Evolutionary conservation across 805 yeast species (phyloP).

Genomic region (Kluyveromyces aestuarii): DNA sequence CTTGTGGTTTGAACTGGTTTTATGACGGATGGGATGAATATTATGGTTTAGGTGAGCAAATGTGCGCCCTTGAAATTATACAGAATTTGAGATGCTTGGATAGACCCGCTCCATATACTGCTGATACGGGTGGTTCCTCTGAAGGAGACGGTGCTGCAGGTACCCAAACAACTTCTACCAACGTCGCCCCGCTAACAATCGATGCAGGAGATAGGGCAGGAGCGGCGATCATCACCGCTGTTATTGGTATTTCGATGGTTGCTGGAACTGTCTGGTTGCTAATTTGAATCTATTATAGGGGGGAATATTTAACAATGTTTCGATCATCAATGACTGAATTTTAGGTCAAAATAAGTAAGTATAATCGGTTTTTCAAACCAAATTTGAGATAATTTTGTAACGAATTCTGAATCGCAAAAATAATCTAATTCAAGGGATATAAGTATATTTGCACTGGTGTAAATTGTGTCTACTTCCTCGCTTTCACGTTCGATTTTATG

Average conservation of each 20-base stretch:
- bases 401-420: constrained; percentile 25
- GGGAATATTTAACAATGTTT: not conserved
- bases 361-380: constrained; percentile 15
- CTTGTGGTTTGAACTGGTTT: constrained; percentile 69
- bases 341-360: constrained; percentile 4
- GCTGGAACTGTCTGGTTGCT: constrained; percentile 80
- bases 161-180: constrained; percentile 31
- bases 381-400: constrained; percentile 12
- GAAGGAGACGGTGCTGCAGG: constrained; percentile 48
- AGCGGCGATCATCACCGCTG: constrained; percentile 79
- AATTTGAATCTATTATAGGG: constrained; percentile 21
- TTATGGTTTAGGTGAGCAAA: constrained; percentile 75
- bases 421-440: constrained; percentile 23
- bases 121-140: constrained; percentile 45
- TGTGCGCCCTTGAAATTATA: constrained; percentile 61
- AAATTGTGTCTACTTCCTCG: constrained; percentile 9
- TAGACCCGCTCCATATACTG: constrained; percentile 46
- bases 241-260: constrained; percentile 49
- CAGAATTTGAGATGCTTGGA: constrained; percentile 37
- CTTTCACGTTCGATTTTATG: constrained; percentile 10
- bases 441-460: constrained; percentile 14
- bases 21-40: constrained; percentile 47
- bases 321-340: constrained; percentile 2
- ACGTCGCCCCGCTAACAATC: constrained; percentile 37
- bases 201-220: constrained; percentile 70